Evolutionary conservation across 345 rosid species (phyloP).

Genomic region (Alliaria petiolata): DNA sequence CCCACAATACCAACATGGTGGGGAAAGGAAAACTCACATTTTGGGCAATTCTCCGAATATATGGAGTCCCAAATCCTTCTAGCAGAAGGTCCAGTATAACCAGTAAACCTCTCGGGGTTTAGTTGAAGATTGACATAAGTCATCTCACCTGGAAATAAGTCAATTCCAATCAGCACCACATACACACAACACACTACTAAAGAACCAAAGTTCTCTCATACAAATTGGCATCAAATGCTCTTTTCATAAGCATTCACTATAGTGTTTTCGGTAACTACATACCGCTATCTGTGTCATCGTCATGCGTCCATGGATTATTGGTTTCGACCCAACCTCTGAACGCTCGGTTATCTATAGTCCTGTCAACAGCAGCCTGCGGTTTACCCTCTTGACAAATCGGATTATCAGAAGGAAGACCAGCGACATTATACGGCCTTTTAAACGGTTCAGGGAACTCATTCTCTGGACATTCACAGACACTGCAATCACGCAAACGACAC

Average conservation of each 20-base stretch:
- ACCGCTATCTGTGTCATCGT: conserved; percentile 94
- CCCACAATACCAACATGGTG: not conserved
- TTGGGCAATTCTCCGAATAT: conserved; percentile 86
- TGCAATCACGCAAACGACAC: conserved; percentile 95
- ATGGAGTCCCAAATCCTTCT: conserved; percentile 96
- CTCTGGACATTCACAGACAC: conserved; percentile 97
- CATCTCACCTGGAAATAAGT: conserved; percentile 61
- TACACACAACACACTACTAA: not conserved
- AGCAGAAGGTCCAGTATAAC: conserved; percentile 86
- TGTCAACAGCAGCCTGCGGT: conserved; percentile 84
- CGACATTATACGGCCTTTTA: conserved; percentile 42
- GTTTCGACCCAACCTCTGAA: conserved; percentile 90
- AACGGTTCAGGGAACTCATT: conserved; percentile 81
- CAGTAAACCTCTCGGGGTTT: conserved; percentile 88
- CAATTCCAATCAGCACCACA: not conserved
- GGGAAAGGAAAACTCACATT: conserved; percentile 43
- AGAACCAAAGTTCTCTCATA: not conserved
- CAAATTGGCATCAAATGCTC: not conserved
- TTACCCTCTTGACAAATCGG: conserved; percentile 89
- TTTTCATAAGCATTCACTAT: not conserved
- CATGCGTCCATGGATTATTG: conserved; percentile 95
- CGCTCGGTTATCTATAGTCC: conserved; percentile 69
- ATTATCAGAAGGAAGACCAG: conserved; percentile 62
- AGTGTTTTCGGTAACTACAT: not conserved
- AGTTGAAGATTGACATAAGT: conserved; percentile 85